Evolutionary conservation across 257 asterid species (phyloP).

Genomic region (Gentiana macrophylla): DNA sequence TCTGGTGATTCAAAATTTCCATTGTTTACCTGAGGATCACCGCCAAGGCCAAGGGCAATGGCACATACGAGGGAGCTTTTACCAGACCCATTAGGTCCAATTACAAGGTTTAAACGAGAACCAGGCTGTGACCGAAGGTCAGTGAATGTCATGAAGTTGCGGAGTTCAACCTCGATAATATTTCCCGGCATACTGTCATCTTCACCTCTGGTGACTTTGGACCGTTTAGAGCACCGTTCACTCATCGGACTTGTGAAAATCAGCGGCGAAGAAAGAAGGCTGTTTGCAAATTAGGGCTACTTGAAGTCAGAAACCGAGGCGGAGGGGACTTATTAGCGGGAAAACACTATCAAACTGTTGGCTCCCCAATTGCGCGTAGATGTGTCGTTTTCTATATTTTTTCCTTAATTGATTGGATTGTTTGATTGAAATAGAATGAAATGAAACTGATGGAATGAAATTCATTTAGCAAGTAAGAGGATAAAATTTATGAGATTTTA

Average conservation of each 20-base stretch:
- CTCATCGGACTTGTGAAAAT: conserved; percentile 20
- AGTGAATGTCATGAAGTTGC: conserved; percentile 88
- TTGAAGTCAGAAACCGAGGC: too few species aligned
- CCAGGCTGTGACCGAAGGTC: conserved; percentile 62
- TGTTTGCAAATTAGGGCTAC: too few species aligned
- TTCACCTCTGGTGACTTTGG: conserved; percentile 55
- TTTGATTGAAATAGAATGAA: too few species aligned
- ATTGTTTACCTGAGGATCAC: conserved; percentile 71
- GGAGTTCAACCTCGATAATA: conserved; percentile 64
- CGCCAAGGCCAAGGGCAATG: conserved; percentile 90
- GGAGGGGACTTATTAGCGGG: too few species aligned
- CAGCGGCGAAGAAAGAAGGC: too few species aligned
- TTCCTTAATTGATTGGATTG: too few species aligned
- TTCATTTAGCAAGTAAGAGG: too few species aligned
- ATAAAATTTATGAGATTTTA: too few species aligned
- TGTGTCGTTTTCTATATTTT: too few species aligned
- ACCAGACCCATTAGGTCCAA: conserved; percentile 98
- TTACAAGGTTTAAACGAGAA: conserved; percentile 77
- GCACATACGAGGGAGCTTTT: conserved; percentile 98
- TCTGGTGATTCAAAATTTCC: neutral
- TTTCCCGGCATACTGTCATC: conserved; percentile 83
- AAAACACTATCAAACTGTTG: too few species aligned
- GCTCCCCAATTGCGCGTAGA: too few species aligned
- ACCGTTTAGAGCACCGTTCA: conserved; percentile 39
- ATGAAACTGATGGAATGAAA: too few species aligned